These are phyloP conservation scores for Candida pseudoviswanathii DNA, from an alignment of 1,139 yeast species.

Conservation along the genomic window DNA sequence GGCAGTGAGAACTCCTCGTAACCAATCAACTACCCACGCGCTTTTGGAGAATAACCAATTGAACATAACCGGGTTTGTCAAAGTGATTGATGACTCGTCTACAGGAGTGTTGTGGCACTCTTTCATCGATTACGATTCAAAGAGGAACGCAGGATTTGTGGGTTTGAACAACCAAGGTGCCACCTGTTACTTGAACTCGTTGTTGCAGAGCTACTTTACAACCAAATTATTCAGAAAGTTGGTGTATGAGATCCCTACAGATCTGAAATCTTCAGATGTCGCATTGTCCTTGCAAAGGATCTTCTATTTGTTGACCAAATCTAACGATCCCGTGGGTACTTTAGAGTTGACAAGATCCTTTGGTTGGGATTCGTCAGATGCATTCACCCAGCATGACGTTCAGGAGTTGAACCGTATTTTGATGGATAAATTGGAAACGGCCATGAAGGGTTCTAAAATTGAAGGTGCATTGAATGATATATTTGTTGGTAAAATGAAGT, in stretches of 20 bases:
- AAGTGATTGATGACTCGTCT: constrained; percentile 77
- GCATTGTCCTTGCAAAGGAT: constrained; percentile 86
- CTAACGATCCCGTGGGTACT: constrained; percentile 79
- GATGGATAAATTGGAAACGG: constrained; percentile 90
- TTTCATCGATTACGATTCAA: constrained; percentile 83
- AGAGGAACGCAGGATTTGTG: constrained; percentile 82
- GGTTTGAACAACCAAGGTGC: constrained; percentile 98
- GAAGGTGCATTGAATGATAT: constrained; percentile 79
- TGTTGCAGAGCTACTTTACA: constrained; percentile 86
- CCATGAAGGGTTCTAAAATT: constrained; percentile 87
- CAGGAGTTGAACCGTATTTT: constrained; percentile 93
- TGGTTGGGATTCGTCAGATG: constrained; percentile 97
- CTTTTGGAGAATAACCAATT: constrained; percentile 60
- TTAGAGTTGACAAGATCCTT: constrained; percentile 84
- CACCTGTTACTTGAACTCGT: constrained; percentile 91
- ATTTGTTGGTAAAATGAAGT: constrained; percentile 96
- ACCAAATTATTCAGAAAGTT: constrained; percentile 81
- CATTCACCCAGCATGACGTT: constrained; percentile 97
- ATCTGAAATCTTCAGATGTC: constrained; percentile 48
- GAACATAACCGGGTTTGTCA: constrained; percentile 75
- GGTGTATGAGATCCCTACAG: constrained; percentile 89
- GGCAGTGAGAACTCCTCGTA: constrained; percentile 16
- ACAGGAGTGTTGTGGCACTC: constrained; percentile 96
- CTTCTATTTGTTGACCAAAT: constrained; percentile 75
- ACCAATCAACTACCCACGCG: constrained; percentile 17